Evolutionary conservation across 306 rosid genomes (phyloP), one percentile per base, ranked within the genome.

Genomic region (Ormosia emarginata): DNA sequence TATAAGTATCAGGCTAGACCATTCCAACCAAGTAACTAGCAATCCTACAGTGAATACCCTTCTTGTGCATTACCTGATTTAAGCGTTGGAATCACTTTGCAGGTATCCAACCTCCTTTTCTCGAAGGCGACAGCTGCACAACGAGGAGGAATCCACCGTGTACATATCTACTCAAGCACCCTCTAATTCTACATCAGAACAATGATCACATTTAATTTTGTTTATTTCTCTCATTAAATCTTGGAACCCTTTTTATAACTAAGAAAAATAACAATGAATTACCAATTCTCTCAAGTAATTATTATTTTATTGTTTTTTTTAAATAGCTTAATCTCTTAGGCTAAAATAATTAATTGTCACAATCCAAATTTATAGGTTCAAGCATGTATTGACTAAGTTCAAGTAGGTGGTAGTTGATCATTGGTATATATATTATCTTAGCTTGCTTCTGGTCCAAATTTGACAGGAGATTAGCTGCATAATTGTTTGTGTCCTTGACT

Each of bases 401-500:
- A 79, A 43, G 63, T 44, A 63, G 62, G 65, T 18, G 80, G 75
- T 71, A 52, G 78, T 62, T 84, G 84, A 72, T 77, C 12, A 52
- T 68, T 61, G 57, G 32, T 40, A 6, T 63, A 63, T 44, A 29
- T n/a, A 17, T 46, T 67, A 74, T 58, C 77, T 50, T 49, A 62
- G 46, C 33, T 24, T 75, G 58, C 79, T 64, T 75, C 18, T 43
- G 41, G 58, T 86, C 59, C 64, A 71, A 58, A 24, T 81, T 85
- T 90, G 88, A 87, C 87, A 37, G 10, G 43, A 55, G 65, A 71
- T 30, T 62, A 80, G 69, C 17, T 74, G 78, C 87, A 74, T 56
- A 78, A 78, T 78, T 83, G 88, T 74, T 72, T 53, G 37, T 70
- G 47, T 41, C 43, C 44, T 75, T 81, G 71, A 77, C 81, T 57